Conservation (phyloP, 2,329 filamentous ascomycete genomes). For the Penicillium decumbens region DNA sequence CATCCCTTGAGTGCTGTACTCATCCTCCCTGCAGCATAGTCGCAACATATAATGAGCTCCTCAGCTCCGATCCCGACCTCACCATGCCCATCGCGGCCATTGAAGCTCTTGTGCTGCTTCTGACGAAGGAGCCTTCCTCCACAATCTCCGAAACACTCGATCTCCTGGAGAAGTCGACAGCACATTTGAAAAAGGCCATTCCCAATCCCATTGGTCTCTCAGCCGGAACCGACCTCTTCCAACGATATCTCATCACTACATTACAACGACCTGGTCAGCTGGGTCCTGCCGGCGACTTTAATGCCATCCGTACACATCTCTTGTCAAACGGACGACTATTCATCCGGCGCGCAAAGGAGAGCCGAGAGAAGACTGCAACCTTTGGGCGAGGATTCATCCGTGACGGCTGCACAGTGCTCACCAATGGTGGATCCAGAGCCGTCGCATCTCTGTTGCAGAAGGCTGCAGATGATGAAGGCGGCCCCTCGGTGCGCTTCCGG, state of each 20-base stretch:
- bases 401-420: slow-evolving; percentile 77
- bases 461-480: slow-evolving; percentile 62
- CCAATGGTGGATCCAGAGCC: slow-evolving; percentile 80
- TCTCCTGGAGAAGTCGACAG: slow-evolving; percentile 71
- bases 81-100: slow-evolving; percentile 96
- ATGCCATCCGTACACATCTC: slow-evolving; percentile 75
- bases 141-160: slow-evolving; percentile 94
- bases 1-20: slow-evolving; percentile 9
- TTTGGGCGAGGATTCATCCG: slow-evolving; percentile 73
- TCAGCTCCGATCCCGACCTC: slow-evolving; percentile 69
- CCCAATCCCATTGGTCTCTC: slow-evolving; percentile 87
- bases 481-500: slow-evolving; percentile 62
- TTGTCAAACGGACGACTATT: slow-evolving; percentile 82
- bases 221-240: slow-evolving; percentile 92
- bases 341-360: slow-evolving; percentile 78
- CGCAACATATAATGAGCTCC: slow-evolving; percentile 59
- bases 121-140: slow-evolving; percentile 70
- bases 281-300: slow-evolving; percentile 64
- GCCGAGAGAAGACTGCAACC: slow-evolving; percentile 74
- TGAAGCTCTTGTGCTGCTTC: slow-evolving; percentile 80
- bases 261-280: slow-evolving; percentile 53
- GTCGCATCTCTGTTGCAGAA: slow-evolving; percentile 71
- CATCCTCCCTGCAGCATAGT: slow-evolving; percentile 50
- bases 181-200: slow-evolving; percentile 70
- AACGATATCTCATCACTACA: slow-evolving; percentile 81